Base-by-base conservation (phyloP, 495 filamentous ascomycete species). In the Aspergillus olivimuriae region DNA sequence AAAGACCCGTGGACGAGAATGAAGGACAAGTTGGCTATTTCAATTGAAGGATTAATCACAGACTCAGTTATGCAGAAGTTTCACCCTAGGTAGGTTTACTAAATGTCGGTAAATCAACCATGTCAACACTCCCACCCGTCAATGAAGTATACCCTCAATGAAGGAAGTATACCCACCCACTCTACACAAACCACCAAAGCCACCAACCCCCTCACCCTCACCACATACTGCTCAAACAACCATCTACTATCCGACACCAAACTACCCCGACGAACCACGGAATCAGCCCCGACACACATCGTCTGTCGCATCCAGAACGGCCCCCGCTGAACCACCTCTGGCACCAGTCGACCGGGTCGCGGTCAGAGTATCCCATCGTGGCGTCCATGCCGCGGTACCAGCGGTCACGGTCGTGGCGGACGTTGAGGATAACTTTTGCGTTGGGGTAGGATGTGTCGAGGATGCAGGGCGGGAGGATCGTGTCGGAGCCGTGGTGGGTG, bases 371-470 rank as follows among this genome's bases (percentile, higher is more conserved):
- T 14, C 41, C 41, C 35, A 50, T 50, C 4, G 47, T 44, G 20
- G 14, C 15, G 20, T 50, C 28, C 42, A 45, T 46, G 21, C 44
- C 47, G 18, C 22, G n/a, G n/a, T 58, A 44, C 74, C 74, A 78
- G 11, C 47, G 54, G 5, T 69, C 66, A 4, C 56, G 48, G 39
- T 78, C 72, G 10, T 4, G 1, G 21, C 77, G 68, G 0, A 56
- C 65, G 2, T 70, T 75, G 10, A 81, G 57, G 24, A 81, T 61
- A 18, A 80, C 69, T 46, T 76, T 78, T 21, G 77, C 76, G 11
- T 81, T 68, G 0, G 50, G 46, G 37, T 53, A 53, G 0, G 46
- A 41, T 6, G 15, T 17, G 1, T 56, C 44, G 2, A 53, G 36
- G 2, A 43, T 46, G 17, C 38, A 50, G 12, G 50, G 52, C 0